phyloP scores from a whole-genome alignment of 805 yeast genomes.

The Myxozyma neotropica region DNA sequence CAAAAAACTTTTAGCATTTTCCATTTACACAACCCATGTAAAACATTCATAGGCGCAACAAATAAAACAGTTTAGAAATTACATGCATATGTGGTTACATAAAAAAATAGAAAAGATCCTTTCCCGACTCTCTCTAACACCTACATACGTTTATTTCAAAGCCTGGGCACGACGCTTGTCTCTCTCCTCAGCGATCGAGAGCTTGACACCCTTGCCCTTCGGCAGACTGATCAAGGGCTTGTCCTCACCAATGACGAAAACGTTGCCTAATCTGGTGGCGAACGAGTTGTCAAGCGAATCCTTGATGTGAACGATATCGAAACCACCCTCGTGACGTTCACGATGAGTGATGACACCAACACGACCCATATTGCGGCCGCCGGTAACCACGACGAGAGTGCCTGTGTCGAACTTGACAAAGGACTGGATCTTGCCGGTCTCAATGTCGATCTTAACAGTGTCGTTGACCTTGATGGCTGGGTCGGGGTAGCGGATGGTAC shows the following conservation, averaged over 20 bases:
- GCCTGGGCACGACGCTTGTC: constrained; percentile 86
- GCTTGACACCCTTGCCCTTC: constrained; percentile 99
- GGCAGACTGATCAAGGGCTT: constrained; percentile 94
- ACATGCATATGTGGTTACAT: constrained; percentile 6
- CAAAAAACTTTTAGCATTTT: constrained; percentile 2
- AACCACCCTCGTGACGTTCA: constrained; percentile 98
- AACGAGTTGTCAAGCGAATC: constrained; percentile 92
- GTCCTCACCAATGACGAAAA: constrained; percentile 93
- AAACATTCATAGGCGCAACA: neutral
- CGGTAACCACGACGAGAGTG: constrained; percentile 88
- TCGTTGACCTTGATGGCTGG: constrained; percentile 96
- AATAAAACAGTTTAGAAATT: constrained; percentile 1
- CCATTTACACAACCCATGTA: constrained; percentile 10
- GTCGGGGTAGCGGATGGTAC: constrained; percentile 99
- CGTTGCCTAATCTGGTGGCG: constrained; percentile 92
- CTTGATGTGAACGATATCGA: constrained; percentile 96
- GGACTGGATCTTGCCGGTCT: constrained; percentile 90
- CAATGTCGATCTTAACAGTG: constrained; percentile 95
- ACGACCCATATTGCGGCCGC: constrained; percentile 99
- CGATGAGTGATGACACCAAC: constrained; percentile 94
- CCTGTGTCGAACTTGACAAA: constrained; percentile 92
- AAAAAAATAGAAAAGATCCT: constrained; percentile 3
- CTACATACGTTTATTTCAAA: constrained; percentile 16
- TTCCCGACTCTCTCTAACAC: neutral
- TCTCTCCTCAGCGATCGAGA: constrained; percentile 95